Base-by-base conservation (phyloP, 2,329 filamentous ascomycete genomes). In the Botryotinia calthae region DNA sequence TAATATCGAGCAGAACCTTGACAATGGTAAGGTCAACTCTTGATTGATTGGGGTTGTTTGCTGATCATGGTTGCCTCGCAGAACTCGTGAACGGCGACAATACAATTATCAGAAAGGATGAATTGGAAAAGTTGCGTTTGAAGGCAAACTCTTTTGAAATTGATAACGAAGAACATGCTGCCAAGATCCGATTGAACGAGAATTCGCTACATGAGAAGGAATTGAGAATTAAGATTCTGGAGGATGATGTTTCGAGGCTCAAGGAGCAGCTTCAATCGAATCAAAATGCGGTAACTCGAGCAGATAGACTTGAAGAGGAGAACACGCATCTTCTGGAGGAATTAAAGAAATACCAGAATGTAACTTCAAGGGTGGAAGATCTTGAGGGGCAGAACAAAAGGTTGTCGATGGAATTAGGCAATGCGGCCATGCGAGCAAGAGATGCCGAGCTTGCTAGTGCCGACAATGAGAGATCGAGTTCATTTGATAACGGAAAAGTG, bases 381-480 rank as follows among this genome's bases (percentile, higher is more conserved):
- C 46, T 79, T 37, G 75, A 79, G 74, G 73, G 74, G 70, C 77
- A 79, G 68, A 79, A 79, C 66, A 74, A 77, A 54, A 73, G 74
- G 16, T 71, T 79, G 20, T 70, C 72, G 5, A 62, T 44, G 40
- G 75, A 75, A 59, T 65, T 78, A 3, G 56, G 77, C 37, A 69
- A 75, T 42, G 67, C 72, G 5, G 28, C 74, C 8, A 62, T 71
- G 68, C 70, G 67, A 73, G 40, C 64, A 22, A 58, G 73, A 42
- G 64, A 72, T 42, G 22, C 18, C 2, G 42, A 56, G 37, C n/a
- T 63, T 48, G 42, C 58, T 63, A 70, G 65, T 34, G 63, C 56
- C 14, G 71, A 61, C 20, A 44, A 70, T 37, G 56, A 72, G 12
- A 70, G 46, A n/a, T 37, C 65, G 8, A 51, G 46, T n/a, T 59